A percentile compares a stretch with the other conserved stretches of the same genome.
Conservation (phyloP, 768 basidiomycete genomes). For the Boletellus ananas region DNA sequence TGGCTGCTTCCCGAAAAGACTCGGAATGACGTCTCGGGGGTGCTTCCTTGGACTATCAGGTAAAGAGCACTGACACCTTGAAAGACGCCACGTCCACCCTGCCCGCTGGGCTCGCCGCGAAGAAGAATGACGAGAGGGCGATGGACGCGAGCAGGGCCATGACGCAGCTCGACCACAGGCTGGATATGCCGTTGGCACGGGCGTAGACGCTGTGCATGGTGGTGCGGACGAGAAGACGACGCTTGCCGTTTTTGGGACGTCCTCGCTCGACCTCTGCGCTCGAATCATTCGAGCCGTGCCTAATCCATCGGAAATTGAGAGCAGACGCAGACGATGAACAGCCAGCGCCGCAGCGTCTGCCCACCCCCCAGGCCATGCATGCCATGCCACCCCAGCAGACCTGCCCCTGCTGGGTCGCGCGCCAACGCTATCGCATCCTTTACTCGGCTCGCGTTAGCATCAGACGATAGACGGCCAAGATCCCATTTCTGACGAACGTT, state of each 20-base stretch:
- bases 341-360: conserved; percentile 5
- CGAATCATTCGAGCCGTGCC: conserved; percentile 1
- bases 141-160: conserved; percentile 70
- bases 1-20: conserved; percentile 5
- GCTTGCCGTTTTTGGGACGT: conserved; percentile 10
- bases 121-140: conserved; percentile 68
- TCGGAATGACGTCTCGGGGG: conserved; percentile 8
- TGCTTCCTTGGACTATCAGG: too few species aligned
- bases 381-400: conserved; percentile 12
- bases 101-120: conserved; percentile 56
- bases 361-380: neutral
- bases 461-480: conserved; percentile 1
- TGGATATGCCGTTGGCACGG: conserved; percentile 70
- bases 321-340: neutral
- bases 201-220: conserved; percentile 69
- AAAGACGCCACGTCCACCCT: conserved; percentile 50
- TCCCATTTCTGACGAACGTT: conserved; percentile 17
- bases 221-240: neutral
- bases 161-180: conserved; percentile 68
- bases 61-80: too few species aligned
- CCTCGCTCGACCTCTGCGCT: too few species aligned
- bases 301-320: conserved; percentile 20
- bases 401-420: conserved; percentile 18
- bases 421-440: conserved; percentile 1
- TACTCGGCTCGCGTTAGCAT: conserved; percentile 19